A percentile compares a stretch with the other conserved stretches of the same genome.
Evolutionary conservation across 805 yeast genomes (phyloP).

Genomic region (Limtongia smithiae): DNA sequence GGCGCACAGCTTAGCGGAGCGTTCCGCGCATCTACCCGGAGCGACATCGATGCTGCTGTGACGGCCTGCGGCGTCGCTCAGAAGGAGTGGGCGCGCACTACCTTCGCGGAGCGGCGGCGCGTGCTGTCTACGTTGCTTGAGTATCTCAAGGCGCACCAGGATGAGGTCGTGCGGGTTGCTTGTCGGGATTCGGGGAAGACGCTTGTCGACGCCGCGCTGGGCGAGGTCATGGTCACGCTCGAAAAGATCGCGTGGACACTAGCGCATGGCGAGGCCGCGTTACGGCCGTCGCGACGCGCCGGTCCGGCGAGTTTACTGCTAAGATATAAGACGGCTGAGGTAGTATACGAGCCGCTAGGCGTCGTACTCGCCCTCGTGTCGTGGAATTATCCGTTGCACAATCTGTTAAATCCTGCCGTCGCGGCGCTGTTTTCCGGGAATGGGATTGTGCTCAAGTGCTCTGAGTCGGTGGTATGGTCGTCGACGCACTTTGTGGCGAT

Average conservation of each 20-base stretch:
- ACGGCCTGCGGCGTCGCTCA: constrained; percentile 55
- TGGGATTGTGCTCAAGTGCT: constrained; percentile 85
- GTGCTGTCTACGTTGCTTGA: constrained; percentile 68
- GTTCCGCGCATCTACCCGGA: constrained; percentile 57
- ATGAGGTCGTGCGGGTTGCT: constrained; percentile 81
- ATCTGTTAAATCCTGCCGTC: constrained; percentile 85
- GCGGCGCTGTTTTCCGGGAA: constrained; percentile 90
- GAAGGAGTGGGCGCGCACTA: constrained; percentile 47
- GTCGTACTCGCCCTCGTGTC: constrained; percentile 87
- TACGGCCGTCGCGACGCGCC: constrained; percentile 70
- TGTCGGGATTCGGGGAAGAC: constrained; percentile 97
- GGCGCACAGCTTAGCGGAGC: constrained; percentile 84
- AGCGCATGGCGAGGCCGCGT: constrained; percentile 70
- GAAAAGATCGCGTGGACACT: constrained; percentile 91
- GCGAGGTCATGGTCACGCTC: constrained; percentile 64
- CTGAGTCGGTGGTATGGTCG: constrained; percentile 96
- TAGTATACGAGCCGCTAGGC: constrained; percentile 88
- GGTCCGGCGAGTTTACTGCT: constrained; percentile 84
- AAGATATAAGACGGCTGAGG: constrained; percentile 85
- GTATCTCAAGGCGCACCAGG: constrained; percentile 77
- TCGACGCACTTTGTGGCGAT: constrained; percentile 72
- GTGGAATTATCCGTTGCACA: constrained; percentile 98
- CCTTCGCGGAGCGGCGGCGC: constrained; percentile 63
- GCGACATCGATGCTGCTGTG: constrained; percentile 69
- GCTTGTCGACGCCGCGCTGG: constrained; percentile 87